Evolutionary conservation across 345 rosid genomes (phyloP).

Genomic region (Citrus inodora): DNA sequence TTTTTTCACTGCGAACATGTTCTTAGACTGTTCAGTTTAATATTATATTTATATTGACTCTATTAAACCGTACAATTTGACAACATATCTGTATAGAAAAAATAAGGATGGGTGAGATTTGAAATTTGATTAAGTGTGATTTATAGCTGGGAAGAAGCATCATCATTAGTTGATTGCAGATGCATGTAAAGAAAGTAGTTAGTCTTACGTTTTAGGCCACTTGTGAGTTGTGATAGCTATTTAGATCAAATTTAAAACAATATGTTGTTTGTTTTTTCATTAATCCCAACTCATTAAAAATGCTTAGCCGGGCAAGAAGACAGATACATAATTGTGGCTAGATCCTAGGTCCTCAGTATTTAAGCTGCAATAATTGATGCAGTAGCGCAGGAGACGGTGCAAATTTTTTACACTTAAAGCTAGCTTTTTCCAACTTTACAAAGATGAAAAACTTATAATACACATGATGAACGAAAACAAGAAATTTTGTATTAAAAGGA

Average conservation of each 20-base stretch:
- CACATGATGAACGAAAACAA: not conserved
- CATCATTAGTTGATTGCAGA: not conserved
- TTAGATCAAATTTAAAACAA: not conserved
- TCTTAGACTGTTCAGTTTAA: no score
- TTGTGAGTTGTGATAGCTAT: no score
- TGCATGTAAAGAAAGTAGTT: not conserved
- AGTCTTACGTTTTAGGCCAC: not conserved
- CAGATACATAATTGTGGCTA: no score
- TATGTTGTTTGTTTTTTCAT: not conserved
- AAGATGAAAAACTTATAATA: not conserved
- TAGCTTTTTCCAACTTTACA: constrained; percentile 14
- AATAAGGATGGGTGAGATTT: no score
- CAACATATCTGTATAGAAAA: no score
- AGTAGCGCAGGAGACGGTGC: not conserved
- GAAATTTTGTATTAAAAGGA: not conserved
- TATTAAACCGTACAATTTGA: no score
- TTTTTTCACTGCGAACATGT: no score
- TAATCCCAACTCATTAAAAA: not conserved
- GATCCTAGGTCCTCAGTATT: not conserved
- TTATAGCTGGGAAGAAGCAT: not conserved
- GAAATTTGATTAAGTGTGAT: no score
- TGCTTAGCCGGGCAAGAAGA: not conserved
- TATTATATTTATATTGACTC: accelerated
- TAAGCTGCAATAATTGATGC: constrained; percentile 19
- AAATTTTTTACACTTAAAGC: not conserved